Base-by-base conservation (phyloP, 2,329 filamentous ascomycete species). In the Coniella lustricola region DNA sequence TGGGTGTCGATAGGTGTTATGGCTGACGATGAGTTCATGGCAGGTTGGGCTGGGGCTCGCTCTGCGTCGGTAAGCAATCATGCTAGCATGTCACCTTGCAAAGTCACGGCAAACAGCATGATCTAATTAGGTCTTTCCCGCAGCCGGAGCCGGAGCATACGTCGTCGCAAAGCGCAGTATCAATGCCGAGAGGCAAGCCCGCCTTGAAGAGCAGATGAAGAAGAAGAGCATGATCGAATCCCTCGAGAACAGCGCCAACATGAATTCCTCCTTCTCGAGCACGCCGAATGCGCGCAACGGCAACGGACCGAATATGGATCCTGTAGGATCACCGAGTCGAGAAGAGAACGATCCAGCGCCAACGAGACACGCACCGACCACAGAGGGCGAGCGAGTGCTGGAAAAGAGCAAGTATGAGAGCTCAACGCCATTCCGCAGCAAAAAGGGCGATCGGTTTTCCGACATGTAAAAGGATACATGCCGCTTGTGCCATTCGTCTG, bases 401-500 rank as follows among this genome's bases (percentile, higher is more conserved):
- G 87, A 90, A 66, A 94, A 89, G 74, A 86, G 88, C 65, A 95
- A 95, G 70, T 97, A 94, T 67, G 90, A 97, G 70, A 84, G 86
- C 29, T 74, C 72, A 46, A 75, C 79, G 57, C 85, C 90, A 48
- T 97, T 84, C 67, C 73, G 79, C 58, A 85, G 84, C 67, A 79
- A 75, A 53, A 94, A 89, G 65, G 93, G 93, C 3, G 90, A 97
- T 70, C 77, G 93, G 31, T 94, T 98, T 61, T 78, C 86, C 12
- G 31, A 50, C 22, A 12, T 47, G 35, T 79, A 64, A 65, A n/a
- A 38, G 46, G 21, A 17, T 36, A 13, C 33, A 10, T 10, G 25
- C 25, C 10, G n/a, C n/a, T n/a, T n/a, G n/a, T n/a, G n/a, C n/a
- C n/a, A n/a, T n/a, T n/a, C n/a, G n/a, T n/a, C n/a, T n/a, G n/a